These are phyloP conservation scores for Ascodesmis nigricans DNA, from an alignment of 495 filamentous ascomycete genomes.

Conservation along the genomic window DNA sequence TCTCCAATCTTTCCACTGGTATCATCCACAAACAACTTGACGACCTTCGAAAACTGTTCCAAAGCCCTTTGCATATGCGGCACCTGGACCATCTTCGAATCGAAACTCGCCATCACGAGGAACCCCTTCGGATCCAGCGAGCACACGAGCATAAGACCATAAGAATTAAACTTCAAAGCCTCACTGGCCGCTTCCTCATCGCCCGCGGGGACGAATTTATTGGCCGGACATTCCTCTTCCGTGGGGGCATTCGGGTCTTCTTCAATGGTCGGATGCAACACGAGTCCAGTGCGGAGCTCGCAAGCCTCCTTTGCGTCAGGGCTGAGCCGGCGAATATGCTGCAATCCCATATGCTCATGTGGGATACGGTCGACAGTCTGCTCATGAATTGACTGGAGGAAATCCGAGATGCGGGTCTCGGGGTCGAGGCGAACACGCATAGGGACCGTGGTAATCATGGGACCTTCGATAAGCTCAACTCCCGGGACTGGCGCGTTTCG, in stretches of 20 bases:
- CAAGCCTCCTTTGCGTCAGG: conserved; percentile 40
- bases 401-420: conserved; percentile 15
- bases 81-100: conserved; percentile 9
- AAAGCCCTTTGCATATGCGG: conserved; percentile 16
- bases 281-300: conserved; percentile 38
- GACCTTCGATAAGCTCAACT: conserved; percentile 32
- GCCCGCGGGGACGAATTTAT: too few species aligned
- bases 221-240: too few species aligned
- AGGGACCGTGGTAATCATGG: conserved; percentile 45
- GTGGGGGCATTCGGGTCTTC: too few species aligned
- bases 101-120: conserved; percentile 20
- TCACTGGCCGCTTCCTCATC: too few species aligned
- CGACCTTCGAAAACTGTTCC: conserved; percentile 15
- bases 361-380: conserved; percentile 31
- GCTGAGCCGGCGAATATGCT: conserved; percentile 42
- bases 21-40: conserved; percentile 2
- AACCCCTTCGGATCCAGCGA: conserved; percentile 9
- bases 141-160: conserved; percentile 9
- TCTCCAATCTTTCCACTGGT: too few species aligned
- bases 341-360: conserved; percentile 46
- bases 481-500: conserved; percentile 30
- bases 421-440: conserved; percentile 29
- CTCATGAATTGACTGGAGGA: conserved; percentile 31
- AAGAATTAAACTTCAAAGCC: conserved; percentile 5
- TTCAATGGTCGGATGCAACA: conserved; percentile 31